Base-by-base conservation (phyloP, 2,329 filamentous ascomycete species). In the Xylariaceae sp. region DNA sequence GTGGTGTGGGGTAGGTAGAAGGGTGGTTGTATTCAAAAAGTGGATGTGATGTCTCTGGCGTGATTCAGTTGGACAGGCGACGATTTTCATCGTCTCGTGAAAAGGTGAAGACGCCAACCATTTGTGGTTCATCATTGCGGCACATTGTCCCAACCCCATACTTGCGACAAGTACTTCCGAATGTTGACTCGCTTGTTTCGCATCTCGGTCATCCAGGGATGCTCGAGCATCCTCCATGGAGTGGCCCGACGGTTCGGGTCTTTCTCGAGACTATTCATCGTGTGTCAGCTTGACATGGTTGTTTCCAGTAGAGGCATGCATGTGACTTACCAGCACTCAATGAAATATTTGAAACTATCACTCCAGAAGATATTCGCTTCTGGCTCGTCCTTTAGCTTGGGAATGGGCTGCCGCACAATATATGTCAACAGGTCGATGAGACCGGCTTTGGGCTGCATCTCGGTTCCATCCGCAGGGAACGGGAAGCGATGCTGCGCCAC, bases 151-250 rank as follows among this genome's bases (percentile, higher is more conserved):
- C 94, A 99, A 60, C 92, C 94, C 94, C 94, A 99, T 49, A 99
- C 94, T 68, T 94, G 92, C 62, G 88, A 86, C 60, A 99, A 82
- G 75, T 97, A 99, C 70, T 92, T 89, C 65, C 86, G 86, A 92
- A 99, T 97, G 76, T 97, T 97, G 73, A 99, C 94, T 67, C 94
- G 90, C 80, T 97, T 97, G 57, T 85, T 82, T 70, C 88, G 88
- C 90, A 97, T 97, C 71, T 99, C 94, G 48, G 90, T 80, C 88
- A 99, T 96, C 94, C 94, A 99, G 1, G 94, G 94, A 76, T 99
- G 94, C 72, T 99, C 94, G 64, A 96, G 84, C 92, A 99, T 99
- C 70, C 93, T 90, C 94, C 94, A 99, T 10, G 94, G 94, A 61
- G 90, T 96, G 35, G 93, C 94, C 72, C 94, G 83, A 70, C 92